phyloP scores from a whole-genome alignment of 2,329 filamentous ascomycete species.

The Colletotrichum lini region DNA sequence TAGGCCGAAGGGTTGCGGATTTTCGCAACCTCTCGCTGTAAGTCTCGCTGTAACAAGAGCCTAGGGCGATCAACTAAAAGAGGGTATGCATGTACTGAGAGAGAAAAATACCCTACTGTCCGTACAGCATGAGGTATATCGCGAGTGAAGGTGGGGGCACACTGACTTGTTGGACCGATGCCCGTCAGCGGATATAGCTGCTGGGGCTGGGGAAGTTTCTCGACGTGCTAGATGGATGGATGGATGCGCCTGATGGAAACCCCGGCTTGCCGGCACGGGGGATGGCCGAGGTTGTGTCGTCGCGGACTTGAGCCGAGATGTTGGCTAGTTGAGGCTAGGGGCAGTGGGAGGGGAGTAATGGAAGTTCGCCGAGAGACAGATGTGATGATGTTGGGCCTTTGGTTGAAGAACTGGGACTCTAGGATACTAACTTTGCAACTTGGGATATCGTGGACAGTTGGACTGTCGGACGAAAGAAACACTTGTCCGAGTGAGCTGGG shows the following conservation, averaged over 20 bases:
- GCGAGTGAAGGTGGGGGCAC: background rate
- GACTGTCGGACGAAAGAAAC: background rate
- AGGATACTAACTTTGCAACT: fast-evolving
- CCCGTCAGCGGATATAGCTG: constrained; percentile 4
- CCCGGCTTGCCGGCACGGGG: constrained; percentile 31
- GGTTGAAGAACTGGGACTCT: background rate
- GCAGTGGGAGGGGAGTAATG: background rate
- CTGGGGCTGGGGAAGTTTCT: constrained; percentile 7
- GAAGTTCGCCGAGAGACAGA: background rate
- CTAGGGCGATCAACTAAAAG: background rate
- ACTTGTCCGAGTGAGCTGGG: background rate
- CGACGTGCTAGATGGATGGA: background rate
- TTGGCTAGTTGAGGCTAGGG: background rate
- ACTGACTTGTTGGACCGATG: background rate
- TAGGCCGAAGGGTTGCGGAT: background rate
- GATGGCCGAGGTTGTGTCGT: constrained; percentile 35
- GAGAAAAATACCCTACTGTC: background rate
- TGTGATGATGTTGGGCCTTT: background rate
- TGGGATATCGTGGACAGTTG: background rate
- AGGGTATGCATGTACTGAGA: too few species aligned
- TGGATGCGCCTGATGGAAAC: background rate
- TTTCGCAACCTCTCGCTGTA: background rate
- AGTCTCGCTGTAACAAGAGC: constrained; percentile 7
- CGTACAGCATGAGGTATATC: background rate
- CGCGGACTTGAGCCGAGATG: constrained; percentile 26